A percentile compares a stretch with the other conserved stretches of the same genome.
Evolutionary conservation across 202 grass and related monocot genomes (phyloP).

Genomic region (Cymbopogon flexuosus): DNA sequence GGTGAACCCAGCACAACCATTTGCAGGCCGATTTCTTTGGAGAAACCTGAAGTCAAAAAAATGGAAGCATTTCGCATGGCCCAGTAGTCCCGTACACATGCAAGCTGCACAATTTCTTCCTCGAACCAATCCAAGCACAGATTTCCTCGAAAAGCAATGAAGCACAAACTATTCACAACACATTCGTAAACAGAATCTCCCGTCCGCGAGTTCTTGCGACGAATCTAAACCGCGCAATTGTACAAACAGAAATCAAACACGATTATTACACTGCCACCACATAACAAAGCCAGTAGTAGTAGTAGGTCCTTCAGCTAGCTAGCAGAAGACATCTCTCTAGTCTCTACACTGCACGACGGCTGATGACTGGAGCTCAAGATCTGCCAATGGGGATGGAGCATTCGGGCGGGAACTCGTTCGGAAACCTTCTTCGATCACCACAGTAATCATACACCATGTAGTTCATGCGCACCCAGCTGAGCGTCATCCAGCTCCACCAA

Average conservation of each 20-base stretch:
- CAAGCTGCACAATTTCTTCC: background rate
- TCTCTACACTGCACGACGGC: too few relatives aligned
- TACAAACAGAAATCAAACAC: background rate
- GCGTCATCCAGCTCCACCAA: constrained; percentile 77
- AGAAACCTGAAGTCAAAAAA: background rate
- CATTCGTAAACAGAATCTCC: too few relatives aligned
- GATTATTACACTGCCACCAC: background rate
- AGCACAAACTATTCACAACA: too few relatives aligned
- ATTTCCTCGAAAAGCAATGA: too few relatives aligned
- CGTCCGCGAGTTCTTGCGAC: too few relatives aligned
- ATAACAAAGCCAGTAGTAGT: background rate
- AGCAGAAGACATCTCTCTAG: too few relatives aligned
- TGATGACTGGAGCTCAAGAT: background rate
- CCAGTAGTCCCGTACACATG: background rate
- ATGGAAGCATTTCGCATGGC: too few relatives aligned
- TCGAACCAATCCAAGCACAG: background rate
- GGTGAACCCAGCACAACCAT: background rate
- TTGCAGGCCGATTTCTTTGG: background rate
- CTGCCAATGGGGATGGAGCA: constrained; percentile 43
- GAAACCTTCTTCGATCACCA: constrained; percentile 35
- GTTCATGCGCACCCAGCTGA: constrained; percentile 70
- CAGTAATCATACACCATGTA: constrained; percentile 76
- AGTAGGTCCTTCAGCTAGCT: background rate
- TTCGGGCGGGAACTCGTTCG: constrained; percentile 37
- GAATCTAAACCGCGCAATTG: background rate